Evolutionary conservation across 352 stramenopile genomes (phyloP), one percentile per base, ranked within the genome.

Genomic region (Globisporangium viniferum): DNA sequence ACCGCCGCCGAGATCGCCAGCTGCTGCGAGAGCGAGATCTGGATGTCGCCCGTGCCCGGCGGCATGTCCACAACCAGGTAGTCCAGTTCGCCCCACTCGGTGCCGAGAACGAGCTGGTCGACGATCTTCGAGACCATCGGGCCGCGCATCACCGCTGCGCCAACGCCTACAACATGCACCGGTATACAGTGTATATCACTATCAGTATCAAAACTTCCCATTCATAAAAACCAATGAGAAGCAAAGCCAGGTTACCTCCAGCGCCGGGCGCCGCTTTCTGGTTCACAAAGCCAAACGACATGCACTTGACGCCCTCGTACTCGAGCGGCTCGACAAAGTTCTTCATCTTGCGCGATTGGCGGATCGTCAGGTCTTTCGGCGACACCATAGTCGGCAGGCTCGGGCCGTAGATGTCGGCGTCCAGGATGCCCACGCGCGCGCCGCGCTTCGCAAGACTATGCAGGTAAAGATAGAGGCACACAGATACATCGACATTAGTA

Each of bases 21-120:
- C 80, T 97, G 90, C 82, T 99, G 97, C 35, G 92, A 97, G 55
- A 99, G 78, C 0, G 98, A 99, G 46, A 99, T 94, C 66, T 99
- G 97, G 70, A 99, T 99, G 70, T 99, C 98, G 60, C 98, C 98
- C 14, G 98, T 99, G 55, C 98, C 98, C 5, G 98, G 98, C 9
- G 98, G 98, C 96, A 99, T 99, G 72, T 99, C 88, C 22, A 95
- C 93, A n/a, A 99, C 80, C 49, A 99, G 76, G 76, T 99, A 99
- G 81, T 99, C 98, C n/a, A 99, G 77, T 36, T 98, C 84, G n/a
- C 98, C 98, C 98, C 98, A 99, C 70, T 98, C 87, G 0, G 97
- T 99, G 6, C 97, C 88, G 8, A 95, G 75, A 61, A 96, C 67
- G 59, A 99, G 96, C 75, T 99, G 97, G 73, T 99, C 92, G 29